Evolutionary conservation across 2,329 filamentous ascomycete genomes (phyloP).

Genomic region (Pseudodiploospora longispora): DNA sequence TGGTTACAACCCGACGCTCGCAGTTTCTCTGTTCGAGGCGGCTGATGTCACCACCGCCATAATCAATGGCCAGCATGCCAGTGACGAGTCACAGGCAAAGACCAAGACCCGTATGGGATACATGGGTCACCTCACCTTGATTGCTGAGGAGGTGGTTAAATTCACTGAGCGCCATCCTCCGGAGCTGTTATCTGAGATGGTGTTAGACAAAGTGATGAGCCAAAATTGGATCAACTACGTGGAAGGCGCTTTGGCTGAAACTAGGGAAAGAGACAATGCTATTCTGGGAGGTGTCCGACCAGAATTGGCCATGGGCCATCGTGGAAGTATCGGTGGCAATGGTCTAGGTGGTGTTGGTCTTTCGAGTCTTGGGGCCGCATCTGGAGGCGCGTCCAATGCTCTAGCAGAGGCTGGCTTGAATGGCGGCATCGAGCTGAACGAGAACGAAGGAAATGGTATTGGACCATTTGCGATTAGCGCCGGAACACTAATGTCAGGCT

Average conservation of each 20-base stretch:
- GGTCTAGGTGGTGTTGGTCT: slow-evolving; percentile 42
- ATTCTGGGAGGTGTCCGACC: slow-evolving; percentile 92
- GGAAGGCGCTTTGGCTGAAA: slow-evolving; percentile 86
- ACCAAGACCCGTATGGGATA: slow-evolving; percentile 91
- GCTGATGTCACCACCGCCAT: slow-evolving; percentile 87
- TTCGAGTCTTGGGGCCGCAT: slow-evolving; percentile 32
- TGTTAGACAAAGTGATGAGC: slow-evolving; percentile 83
- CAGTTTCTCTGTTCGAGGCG: slow-evolving; percentile 86
- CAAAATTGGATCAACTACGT: slow-evolving; percentile 92
- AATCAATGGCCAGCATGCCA: slow-evolving; percentile 79
- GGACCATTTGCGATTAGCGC: slow-evolving; percentile 65
- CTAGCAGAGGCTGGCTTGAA: slow-evolving; percentile 76
- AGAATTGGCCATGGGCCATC: slow-evolving; percentile 76
- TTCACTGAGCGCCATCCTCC: slow-evolving; percentile 92
- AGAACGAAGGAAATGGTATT: slow-evolving; percentile 58
- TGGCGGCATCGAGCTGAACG: slow-evolving; percentile 60
- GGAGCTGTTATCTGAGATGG: slow-evolving; percentile 73
- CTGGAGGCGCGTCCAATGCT: slow-evolving; percentile 50
- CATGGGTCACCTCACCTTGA: slow-evolving; percentile 95
- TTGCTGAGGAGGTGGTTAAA: slow-evolving; percentile 97
- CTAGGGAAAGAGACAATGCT: slow-evolving; percentile 93
- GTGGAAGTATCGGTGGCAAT: slow-evolving; percentile 49
- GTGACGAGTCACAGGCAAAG: slow-evolving; percentile 75
- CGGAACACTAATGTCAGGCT: slow-evolving; percentile 75
- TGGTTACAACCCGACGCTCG: slow-evolving; percentile 82